phyloP scores from a whole-genome alignment of 352 stramenopile genomes.

The Phytopythium montanum region DNA sequence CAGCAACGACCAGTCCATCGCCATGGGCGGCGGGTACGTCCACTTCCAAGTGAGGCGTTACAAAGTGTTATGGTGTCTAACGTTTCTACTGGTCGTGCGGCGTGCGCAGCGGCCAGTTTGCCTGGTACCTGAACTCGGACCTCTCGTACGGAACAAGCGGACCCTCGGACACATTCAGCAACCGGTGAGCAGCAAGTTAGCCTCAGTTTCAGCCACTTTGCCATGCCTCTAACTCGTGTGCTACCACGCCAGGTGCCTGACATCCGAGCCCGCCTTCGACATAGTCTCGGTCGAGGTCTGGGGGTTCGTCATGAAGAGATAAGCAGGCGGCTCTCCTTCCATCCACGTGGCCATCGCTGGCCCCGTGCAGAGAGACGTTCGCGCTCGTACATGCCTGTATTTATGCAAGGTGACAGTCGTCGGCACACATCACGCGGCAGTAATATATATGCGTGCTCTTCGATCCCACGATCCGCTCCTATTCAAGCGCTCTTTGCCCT shows the following conservation, averaged over 20 bases:
- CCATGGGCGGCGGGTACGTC: slow-evolving; percentile 68
- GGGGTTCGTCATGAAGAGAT: slow-evolving; percentile 56
- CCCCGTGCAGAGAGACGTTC: background rate
- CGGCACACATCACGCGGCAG: background rate
- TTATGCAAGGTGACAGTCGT: background rate
- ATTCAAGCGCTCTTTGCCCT: background rate
- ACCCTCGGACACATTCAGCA: slow-evolving; percentile 54
- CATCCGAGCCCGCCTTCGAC: slow-evolving; percentile 47
- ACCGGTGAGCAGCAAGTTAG: slow-evolving; percentile 21
- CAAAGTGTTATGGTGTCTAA: background rate
- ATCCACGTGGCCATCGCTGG: background rate
- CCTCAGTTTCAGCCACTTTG: background rate
- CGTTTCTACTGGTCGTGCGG: background rate
- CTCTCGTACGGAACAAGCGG: slow-evolving; percentile 51
- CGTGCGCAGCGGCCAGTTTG: slow-evolving; percentile 43
- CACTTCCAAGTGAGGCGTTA: background rate
- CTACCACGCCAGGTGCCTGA: slow-evolving; percentile 26
- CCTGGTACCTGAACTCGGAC: slow-evolving; percentile 65
- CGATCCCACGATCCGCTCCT: background rate
- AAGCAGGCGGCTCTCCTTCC: background rate
- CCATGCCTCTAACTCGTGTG: background rate
- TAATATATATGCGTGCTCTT: slow-evolving; percentile 5
- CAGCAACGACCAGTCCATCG: slow-evolving; percentile 62
- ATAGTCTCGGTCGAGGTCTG: slow-evolving; percentile 65
- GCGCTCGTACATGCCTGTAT: background rate